These are phyloP conservation scores for Teunomyces tritomae DNA, from an alignment of 805 yeast genomes.

Conservation along the genomic window DNA sequence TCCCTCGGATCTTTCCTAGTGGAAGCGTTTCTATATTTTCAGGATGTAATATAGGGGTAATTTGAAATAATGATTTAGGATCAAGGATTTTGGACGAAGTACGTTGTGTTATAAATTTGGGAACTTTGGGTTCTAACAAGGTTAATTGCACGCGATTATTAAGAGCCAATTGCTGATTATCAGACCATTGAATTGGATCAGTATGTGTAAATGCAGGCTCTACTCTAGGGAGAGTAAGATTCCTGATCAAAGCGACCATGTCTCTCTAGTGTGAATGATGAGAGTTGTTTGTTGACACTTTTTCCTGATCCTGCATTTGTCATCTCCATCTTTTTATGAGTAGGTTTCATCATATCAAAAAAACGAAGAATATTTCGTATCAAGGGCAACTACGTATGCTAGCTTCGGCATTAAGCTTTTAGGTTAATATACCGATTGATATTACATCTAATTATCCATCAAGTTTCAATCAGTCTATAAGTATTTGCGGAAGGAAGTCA, in stretches of 20 bases:
- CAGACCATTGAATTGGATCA: conserved; percentile 36
- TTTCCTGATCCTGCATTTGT: conserved; percentile 1
- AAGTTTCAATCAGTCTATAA: too few species aligned
- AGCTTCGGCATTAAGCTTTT: too few species aligned
- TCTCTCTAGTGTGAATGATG: neutral
- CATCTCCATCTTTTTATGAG: neutral
- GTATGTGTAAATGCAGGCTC: conserved; percentile 5
- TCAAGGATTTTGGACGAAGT: conserved; percentile 13
- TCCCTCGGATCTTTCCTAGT: conserved; percentile 25
- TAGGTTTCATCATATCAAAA: neutral
- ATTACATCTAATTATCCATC: too few species aligned
- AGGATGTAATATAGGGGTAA: conserved; percentile 22
- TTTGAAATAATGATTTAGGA: conserved; percentile 24
- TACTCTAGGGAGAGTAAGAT: conserved; percentile 6
- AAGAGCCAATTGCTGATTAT: conserved; percentile 34
- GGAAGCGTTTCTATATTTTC: conserved; percentile 28
- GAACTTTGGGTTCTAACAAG: conserved; percentile 38
- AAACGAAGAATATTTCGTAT: neutral
- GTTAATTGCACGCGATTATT: conserved; percentile 32
- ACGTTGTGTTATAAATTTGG: conserved; percentile 22
- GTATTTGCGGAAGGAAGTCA: neutral
- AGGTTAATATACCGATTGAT: too few species aligned
- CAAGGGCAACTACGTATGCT: neutral
- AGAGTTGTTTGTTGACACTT: neutral
- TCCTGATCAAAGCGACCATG: conserved; percentile 3